Conservation (phyloP, 1,284 basidiomycete genomes). For the Termitomyces sp. region DNA sequence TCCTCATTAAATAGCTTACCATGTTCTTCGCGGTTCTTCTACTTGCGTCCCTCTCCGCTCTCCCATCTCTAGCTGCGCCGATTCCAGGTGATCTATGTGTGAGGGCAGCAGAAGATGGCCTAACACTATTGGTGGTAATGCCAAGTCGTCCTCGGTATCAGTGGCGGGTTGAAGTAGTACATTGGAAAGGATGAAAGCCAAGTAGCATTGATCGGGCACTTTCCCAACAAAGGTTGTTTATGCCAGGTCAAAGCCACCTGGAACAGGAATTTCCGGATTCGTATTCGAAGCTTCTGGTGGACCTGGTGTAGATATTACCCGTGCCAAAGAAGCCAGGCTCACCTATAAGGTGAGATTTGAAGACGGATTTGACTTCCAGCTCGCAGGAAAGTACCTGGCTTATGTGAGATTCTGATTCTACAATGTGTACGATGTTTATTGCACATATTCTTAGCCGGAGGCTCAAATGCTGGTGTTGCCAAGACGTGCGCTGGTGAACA, state of each 20-base stretch:
- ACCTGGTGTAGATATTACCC: slow-evolving; percentile 25
- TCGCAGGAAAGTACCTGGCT: slow-evolving; percentile 19
- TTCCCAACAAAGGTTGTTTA: slow-evolving; percentile 37
- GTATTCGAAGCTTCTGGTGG: slow-evolving; percentile 38
- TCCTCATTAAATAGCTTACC: neutral
- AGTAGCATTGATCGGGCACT: slow-evolving; percentile 15
- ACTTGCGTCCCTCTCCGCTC: slow-evolving; percentile 4
- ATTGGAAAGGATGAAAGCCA: slow-evolving; percentile 19
- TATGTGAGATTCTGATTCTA: slow-evolving; percentile 15
- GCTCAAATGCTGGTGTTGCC: slow-evolving; percentile 1
- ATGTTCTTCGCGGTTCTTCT: slow-evolving; percentile 12
- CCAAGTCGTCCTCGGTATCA: slow-evolving; percentile 6
- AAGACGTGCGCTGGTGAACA: slow-evolving; percentile 38
- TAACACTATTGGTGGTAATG: neutral
- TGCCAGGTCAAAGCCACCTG: slow-evolving; percentile 29
- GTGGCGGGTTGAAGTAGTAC: slow-evolving; percentile 6
- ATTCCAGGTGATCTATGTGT: slow-evolving; percentile 2
- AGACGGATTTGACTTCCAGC: slow-evolving; percentile 14
- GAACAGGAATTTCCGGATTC: slow-evolving; percentile 36
- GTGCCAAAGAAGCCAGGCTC: slow-evolving; percentile 35
- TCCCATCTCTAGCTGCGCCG: slow-evolving; percentile 11
- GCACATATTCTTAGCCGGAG: slow-evolving; percentile 8
- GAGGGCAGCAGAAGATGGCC: slow-evolving; percentile 5
- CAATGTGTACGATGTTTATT: neutral
- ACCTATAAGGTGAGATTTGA: slow-evolving; percentile 34